Evolutionary conservation across 345 rosid genomes (phyloP).

Genomic region (Acer yangbiense): DNA sequence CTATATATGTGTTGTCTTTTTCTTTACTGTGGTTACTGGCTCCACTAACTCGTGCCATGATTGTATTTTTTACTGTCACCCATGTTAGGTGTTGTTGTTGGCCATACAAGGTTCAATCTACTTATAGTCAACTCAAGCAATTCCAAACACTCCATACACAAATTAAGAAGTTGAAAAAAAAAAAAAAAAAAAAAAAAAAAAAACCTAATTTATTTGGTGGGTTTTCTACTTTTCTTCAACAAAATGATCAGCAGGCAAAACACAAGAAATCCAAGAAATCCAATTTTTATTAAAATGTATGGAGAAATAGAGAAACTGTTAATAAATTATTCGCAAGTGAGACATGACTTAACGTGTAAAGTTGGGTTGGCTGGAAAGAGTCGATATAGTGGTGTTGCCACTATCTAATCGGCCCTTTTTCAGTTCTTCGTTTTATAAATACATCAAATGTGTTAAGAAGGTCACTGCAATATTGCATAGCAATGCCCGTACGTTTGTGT

Average conservation of each 20-base stretch:
- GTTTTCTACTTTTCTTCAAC: not conserved
- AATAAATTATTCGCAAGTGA: slow-evolving; percentile 35
- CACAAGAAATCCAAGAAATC: no score
- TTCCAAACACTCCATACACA: not conserved
- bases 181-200: no score
- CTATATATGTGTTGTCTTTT: slow-evolving; percentile 2
- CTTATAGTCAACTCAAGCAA: not conserved
- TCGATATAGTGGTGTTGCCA: slow-evolving; percentile 37
- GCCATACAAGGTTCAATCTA: not conserved
- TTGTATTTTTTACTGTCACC: not conserved
- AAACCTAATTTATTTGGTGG: not conserved
- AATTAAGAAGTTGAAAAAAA: not conserved
- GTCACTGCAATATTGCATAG: slow-evolving; percentile 23
- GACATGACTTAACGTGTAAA: slow-evolving; percentile 47
- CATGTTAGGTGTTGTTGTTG: not conserved
- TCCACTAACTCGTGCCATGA: slow-evolving; percentile 2
- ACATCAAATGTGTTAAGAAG: not conserved
- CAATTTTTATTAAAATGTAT: no score
- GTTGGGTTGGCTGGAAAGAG: slow-evolving; percentile 40
- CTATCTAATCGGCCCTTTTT: slow-evolving; percentile 19
- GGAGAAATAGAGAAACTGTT: not conserved
- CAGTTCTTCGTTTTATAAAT: not conserved
- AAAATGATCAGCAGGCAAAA: no score
- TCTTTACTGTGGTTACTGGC: not conserved
- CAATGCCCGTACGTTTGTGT: not conserved